phyloP scores from a whole-genome alignment of 2,329 filamentous ascomycete species.

The Colletotrichum camelliae region DNA sequence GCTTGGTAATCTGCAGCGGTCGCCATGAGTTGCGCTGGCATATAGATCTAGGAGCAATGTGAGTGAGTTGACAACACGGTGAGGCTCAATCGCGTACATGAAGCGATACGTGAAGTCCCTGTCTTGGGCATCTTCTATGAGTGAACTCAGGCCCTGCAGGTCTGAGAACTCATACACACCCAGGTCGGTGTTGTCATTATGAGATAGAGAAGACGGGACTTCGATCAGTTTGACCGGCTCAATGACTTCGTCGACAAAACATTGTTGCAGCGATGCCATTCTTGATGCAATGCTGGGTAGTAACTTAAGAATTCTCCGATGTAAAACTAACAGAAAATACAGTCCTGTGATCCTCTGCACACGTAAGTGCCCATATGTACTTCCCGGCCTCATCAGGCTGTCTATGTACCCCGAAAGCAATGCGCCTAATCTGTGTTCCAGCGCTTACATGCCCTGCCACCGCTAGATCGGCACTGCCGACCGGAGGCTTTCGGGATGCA shows the following conservation, averaged over 20 bases:
- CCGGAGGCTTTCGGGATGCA: background rate
- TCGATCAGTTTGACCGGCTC: background rate
- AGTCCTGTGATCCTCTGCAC: background rate
- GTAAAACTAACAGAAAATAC: background rate
- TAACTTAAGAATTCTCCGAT: background rate
- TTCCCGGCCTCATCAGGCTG: background rate
- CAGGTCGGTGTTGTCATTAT: background rate
- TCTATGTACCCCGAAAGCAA: background rate
- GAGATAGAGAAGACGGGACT: background rate
- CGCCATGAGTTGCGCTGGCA: background rate
- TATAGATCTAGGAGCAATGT: background rate
- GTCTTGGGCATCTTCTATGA: background rate
- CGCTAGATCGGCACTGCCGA: background rate
- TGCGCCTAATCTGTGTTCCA: background rate
- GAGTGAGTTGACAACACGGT: background rate
- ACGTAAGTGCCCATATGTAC: background rate
- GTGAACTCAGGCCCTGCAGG: background rate
- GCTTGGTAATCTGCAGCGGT: background rate
- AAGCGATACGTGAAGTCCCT: background rate
- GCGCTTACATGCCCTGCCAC: background rate
- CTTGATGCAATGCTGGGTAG: background rate
- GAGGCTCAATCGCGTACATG: background rate
- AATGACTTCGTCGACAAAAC: background rate
- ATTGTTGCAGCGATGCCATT: background rate
- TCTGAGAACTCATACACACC: background rate